These are phyloP conservation scores for Berkeleyomyces rouxiae DNA, from an alignment of 2,329 filamentous ascomycete species.

Conservation along the genomic window DNA sequence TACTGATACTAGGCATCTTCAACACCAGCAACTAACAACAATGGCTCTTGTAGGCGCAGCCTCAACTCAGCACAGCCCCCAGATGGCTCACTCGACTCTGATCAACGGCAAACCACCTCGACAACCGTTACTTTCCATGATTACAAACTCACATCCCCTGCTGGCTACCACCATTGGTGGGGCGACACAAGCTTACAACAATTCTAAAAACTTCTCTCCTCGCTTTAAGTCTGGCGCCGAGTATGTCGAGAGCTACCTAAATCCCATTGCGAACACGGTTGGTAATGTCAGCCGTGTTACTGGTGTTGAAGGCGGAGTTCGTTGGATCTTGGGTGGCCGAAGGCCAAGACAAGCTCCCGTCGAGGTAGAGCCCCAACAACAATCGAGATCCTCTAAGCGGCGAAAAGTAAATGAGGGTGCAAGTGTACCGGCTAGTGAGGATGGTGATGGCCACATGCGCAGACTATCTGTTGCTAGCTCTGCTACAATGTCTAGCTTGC, in stretches of 20 bases:
- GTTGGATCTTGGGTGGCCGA: slow-evolving; percentile 59
- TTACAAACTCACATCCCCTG: slow-evolving; percentile 77
- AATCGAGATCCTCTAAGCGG: slow-evolving; percentile 35
- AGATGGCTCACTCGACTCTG: slow-evolving; percentile 4
- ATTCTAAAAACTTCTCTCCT: slow-evolving; percentile 79
- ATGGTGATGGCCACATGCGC: slow-evolving; percentile 19
- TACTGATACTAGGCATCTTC: background rate
- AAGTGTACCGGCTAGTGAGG: slow-evolving; percentile 12
- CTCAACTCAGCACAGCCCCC: slow-evolving; percentile 10
- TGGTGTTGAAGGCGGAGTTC: slow-evolving; percentile 70
- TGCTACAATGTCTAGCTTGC: slow-evolving; percentile 5
- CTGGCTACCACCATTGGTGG: slow-evolving; percentile 72
- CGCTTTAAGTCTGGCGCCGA: slow-evolving; percentile 79
- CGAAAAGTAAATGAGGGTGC: slow-evolving; percentile 35
- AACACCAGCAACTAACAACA: background rate
- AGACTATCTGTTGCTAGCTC: slow-evolving; percentile 12
- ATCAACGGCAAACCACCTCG: slow-evolving; percentile 21
- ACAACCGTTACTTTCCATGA: slow-evolving; percentile 70
- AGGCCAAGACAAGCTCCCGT: slow-evolving; percentile 31
- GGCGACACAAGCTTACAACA: slow-evolving; percentile 70
- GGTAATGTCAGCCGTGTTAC: slow-evolving; percentile 70
- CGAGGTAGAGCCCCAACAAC: slow-evolving; percentile 25
- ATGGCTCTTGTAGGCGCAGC: background rate
- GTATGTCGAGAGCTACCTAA: slow-evolving; percentile 76
- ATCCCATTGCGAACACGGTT: slow-evolving; percentile 72